phyloP scores from a whole-genome alignment of 75 land plant species.

The Cunninghamia lanceolata region DNA sequence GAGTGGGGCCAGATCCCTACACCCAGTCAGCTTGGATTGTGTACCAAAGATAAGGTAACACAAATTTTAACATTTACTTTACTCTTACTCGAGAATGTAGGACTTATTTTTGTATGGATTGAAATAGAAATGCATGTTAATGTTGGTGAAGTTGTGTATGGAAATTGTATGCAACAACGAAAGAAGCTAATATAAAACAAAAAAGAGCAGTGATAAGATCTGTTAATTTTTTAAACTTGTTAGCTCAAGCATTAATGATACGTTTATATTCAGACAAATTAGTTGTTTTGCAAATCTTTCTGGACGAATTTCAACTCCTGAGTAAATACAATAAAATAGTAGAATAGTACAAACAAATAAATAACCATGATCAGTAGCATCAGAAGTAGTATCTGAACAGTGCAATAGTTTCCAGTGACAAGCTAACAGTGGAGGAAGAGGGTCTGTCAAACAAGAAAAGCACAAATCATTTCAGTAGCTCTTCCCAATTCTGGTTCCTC shows the following conservation, averaged over 20 bases:
- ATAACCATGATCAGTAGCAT: no score
- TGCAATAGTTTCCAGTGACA: no score
- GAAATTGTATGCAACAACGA: background rate
- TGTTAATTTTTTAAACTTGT: background rate
- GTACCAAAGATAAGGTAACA: conserved; percentile 53
- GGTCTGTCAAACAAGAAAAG: no score
- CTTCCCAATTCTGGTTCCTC: no score
- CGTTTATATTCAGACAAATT: background rate
- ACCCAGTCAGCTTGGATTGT: conserved; percentile 56
- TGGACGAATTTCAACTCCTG: no score
- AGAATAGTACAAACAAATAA: no score
- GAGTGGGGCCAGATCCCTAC: conserved; percentile 82
- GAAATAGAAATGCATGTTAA: background rate
- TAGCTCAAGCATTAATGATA: background rate
- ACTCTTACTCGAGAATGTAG: background rate
- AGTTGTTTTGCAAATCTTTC: no score
- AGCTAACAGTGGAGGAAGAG: no score
- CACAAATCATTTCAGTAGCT: no score
- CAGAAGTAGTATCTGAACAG: no score
- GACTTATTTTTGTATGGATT: background rate
- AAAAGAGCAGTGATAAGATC: background rate
- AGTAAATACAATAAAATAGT: no score
- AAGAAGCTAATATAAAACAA: background rate
- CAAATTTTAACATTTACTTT: background rate
- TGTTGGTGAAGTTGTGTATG: background rate